These are phyloP conservation scores for Pichia norvegensis DNA, from an alignment of 1,139 yeast genomes.

Conservation along the genomic window DNA sequence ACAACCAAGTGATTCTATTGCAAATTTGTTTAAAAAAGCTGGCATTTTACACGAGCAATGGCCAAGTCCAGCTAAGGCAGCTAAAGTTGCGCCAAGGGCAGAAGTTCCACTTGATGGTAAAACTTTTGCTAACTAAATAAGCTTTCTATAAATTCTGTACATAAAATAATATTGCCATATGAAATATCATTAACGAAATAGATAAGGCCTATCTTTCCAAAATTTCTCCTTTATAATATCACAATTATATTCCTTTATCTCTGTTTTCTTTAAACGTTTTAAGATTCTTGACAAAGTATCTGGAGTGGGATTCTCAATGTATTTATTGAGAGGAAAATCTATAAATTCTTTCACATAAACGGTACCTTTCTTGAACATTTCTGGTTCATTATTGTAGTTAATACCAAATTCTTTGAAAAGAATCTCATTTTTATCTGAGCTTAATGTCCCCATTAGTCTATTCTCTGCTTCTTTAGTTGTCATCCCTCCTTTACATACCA, in stretches of 20 bases:
- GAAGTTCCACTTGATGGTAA: constrained; percentile 21
- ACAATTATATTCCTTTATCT: constrained; percentile 39
- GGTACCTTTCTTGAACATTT: constrained; percentile 82
- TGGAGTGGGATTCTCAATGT: constrained; percentile 9
- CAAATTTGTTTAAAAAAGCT: constrained; percentile 69
- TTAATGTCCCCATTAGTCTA: constrained; percentile 60
- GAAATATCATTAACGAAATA: background rate
- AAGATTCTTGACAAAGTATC: constrained; percentile 34
- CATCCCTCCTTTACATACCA: constrained; percentile 64
- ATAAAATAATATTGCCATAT: constrained; percentile 1
- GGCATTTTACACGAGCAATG: constrained; percentile 69
- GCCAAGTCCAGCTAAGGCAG: constrained; percentile 40
- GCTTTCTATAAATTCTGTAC: constrained; percentile 7
- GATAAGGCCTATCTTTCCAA: constrained; percentile 41
- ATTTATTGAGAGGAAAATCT: constrained; percentile 9
- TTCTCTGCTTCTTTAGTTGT: constrained; percentile 75
- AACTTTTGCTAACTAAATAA: constrained; percentile 17
- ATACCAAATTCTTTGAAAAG: constrained; percentile 69
- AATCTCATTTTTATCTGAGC: constrained; percentile 84
- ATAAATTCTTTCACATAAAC: constrained; percentile 49
- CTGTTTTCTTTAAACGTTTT: constrained; percentile 44
- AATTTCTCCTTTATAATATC: constrained; percentile 54
- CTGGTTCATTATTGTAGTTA: constrained; percentile 86
- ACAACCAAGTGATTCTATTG: constrained; percentile 80
- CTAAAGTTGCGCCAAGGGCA: constrained; percentile 16